phyloP scores from a whole-genome alignment of 192 early-diverging fungal species.

The Chytriomyces confervae region DNA sequence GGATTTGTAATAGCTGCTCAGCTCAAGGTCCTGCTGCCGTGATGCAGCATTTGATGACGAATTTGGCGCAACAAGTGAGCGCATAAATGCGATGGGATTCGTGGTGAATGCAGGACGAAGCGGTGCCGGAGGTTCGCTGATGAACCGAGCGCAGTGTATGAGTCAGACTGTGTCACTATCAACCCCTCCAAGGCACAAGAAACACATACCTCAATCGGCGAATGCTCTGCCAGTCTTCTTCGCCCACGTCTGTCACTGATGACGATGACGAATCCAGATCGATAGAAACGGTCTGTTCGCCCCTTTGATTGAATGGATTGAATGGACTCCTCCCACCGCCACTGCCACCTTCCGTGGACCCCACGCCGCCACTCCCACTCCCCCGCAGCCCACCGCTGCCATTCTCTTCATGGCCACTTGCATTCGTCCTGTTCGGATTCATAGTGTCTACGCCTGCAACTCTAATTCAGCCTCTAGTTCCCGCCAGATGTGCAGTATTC shows the following conservation, averaged over 20 bases:
- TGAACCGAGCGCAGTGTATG: not conserved
- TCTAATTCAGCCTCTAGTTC: no score
- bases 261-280: not conserved
- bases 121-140: no score
- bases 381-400: no score
- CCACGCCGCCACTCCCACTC: no score
- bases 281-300: not conserved
- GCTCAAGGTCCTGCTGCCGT: not conserved
- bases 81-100: constrained; percentile 9
- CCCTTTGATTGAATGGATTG: no score
- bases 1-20: not conserved
- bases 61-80: not conserved
- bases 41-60: not conserved
- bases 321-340: no score
- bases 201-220: not conserved
- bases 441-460: no score
- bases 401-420: no score
- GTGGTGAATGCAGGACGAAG: not conserved
- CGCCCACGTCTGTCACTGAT: not conserved
- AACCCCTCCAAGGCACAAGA: not conserved
- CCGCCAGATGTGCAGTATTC: no score
- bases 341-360: no score
- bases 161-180: not conserved
- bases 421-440: no score
- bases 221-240: constrained; percentile 1